A percentile compares a stretch with the other conserved stretches of the same genome.
Evolutionary conservation across 2,329 filamentous ascomycete species (phyloP).

Genomic region (Ophiocordyceps unilateralis): DNA sequence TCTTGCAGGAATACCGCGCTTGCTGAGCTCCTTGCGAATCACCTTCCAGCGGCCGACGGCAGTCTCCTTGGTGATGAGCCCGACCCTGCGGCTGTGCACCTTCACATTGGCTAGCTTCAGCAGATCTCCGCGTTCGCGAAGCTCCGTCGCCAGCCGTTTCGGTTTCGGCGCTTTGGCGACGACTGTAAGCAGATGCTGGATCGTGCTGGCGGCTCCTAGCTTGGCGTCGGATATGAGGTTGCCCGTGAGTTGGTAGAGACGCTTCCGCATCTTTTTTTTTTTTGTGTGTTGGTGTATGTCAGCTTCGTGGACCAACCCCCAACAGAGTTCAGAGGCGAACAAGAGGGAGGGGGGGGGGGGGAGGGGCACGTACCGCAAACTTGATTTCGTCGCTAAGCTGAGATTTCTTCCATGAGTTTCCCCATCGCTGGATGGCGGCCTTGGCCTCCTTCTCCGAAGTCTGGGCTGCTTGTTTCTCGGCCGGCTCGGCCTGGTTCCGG

Average conservation of each 20-base stretch:
- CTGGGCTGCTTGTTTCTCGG: constrained; percentile 8
- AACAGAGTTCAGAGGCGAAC: too few relatives aligned
- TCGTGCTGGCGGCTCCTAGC: constrained; percentile 37
- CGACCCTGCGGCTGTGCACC: constrained; percentile 46
- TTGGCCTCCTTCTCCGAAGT: constrained; percentile 21
- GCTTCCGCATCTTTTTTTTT: constrained; percentile 52
- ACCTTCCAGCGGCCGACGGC: constrained; percentile 63
- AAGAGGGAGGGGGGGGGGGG: background rate
- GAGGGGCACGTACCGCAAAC: constrained; percentile 47
- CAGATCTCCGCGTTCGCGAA: constrained; percentile 30
- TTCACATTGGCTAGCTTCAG: constrained; percentile 48
- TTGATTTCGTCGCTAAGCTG: constrained; percentile 44
- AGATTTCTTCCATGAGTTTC: constrained; percentile 38
- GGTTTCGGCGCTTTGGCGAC: constrained; percentile 37
- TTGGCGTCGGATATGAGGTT: constrained; percentile 55
- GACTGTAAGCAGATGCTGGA: constrained; percentile 35
- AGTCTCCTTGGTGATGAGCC: constrained; percentile 54
- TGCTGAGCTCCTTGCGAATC: constrained; percentile 51
- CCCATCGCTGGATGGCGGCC: constrained; percentile 27
- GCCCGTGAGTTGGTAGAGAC: constrained; percentile 66
- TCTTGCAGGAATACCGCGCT: constrained; percentile 40
- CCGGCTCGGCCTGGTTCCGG: constrained; percentile 6
- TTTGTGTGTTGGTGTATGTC: background rate
- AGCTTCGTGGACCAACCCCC: background rate
- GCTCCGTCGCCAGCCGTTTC: constrained; percentile 43